These are phyloP conservation scores for Candida dendrica DNA, from an alignment of 805 yeast species.

Conservation along the genomic window DNA sequence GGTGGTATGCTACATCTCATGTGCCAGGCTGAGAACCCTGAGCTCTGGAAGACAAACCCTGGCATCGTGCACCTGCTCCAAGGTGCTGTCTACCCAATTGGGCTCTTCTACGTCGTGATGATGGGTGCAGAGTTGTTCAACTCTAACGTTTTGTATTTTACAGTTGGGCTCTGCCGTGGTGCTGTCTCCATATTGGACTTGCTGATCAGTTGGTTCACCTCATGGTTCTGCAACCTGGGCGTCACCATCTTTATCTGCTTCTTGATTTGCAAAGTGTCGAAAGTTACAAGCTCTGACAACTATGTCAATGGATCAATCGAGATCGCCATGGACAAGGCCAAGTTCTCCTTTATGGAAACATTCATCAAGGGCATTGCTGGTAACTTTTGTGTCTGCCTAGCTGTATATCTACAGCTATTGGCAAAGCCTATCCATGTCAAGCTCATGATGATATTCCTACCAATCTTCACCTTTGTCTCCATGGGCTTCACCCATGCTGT, in stretches of 20 bases:
- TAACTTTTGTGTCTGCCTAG: constrained; percentile 69
- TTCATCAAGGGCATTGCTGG: constrained; percentile 69
- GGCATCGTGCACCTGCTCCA: constrained; percentile 50
- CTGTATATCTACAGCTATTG: constrained; percentile 70
- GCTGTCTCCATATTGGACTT: constrained; percentile 64
- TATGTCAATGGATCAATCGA: constrained; percentile 42
- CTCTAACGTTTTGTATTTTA: constrained; percentile 64
- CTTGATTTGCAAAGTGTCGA: constrained; percentile 52
- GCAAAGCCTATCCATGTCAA: constrained; percentile 78
- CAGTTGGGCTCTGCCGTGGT: constrained; percentile 60
- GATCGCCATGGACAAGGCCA: constrained; percentile 36
- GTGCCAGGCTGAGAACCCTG: constrained; percentile 45
- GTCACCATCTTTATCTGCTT: constrained; percentile 61
- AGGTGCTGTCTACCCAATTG: constrained; percentile 62
- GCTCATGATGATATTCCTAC: constrained; percentile 52
- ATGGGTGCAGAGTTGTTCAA: constrained; percentile 75
- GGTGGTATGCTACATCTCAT: constrained; percentile 68
- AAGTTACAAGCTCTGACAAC: constrained; percentile 32
- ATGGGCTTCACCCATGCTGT: constrained; percentile 76
- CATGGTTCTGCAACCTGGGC: constrained; percentile 61
- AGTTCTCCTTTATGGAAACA: constrained; percentile 49
- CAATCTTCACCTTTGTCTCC: constrained; percentile 71
- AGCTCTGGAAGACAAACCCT: constrained; percentile 32
- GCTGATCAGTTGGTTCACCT: constrained; percentile 55
- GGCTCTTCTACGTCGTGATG: constrained; percentile 65